phyloP scores from a whole-genome alignment of 2,329 filamentous ascomycete species.

The Microcyclosporella mali region DNA sequence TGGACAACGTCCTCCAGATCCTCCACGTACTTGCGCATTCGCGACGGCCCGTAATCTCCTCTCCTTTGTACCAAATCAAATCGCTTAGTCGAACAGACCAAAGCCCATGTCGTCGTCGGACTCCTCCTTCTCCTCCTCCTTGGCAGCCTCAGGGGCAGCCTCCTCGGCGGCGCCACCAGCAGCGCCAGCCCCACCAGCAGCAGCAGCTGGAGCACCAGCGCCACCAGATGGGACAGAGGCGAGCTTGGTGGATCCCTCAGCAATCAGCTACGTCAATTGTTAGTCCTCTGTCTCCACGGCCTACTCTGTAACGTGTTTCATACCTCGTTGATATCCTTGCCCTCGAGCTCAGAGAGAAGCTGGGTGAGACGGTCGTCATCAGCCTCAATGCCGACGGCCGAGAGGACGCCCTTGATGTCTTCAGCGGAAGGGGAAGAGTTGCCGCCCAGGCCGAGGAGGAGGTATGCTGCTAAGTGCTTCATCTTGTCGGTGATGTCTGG shows the following conservation, averaged over 20 bases:
- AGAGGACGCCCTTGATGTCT: constrained; percentile 84
- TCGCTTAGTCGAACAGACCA: constrained; percentile 60
- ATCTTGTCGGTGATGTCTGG: constrained; percentile 58
- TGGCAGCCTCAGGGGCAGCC: constrained; percentile 49
- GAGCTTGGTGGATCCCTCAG: constrained; percentile 85
- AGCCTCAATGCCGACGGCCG: constrained; percentile 90
- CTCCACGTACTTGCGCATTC: too few species aligned
- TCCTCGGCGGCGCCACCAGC: constrained; percentile 62
- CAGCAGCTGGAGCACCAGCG: constrained; percentile 62
- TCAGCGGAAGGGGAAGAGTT: constrained; percentile 79
- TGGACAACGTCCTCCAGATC: too few species aligned
- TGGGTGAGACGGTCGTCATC: constrained; percentile 78
- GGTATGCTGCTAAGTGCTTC: constrained; percentile 99
- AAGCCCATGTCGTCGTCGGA: constrained; percentile 72
- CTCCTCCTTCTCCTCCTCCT: constrained; percentile 74
- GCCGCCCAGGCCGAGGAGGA: constrained; percentile 90
- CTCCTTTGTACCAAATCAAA: constrained; percentile 13
- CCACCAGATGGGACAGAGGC: constrained; percentile 95
- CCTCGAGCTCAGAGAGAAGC: constrained; percentile 84
- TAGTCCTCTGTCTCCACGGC: constrained; percentile 3
- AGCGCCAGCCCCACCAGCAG: constrained; percentile 61
- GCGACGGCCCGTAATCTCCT: too few species aligned
- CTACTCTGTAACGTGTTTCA: constrained; percentile 26
- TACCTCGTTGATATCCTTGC: constrained; percentile 91
- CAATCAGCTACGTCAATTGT: constrained; percentile 64